Conservation (phyloP, 495 filamentous ascomycete genomes). For the Neurospora sp. region DNA sequence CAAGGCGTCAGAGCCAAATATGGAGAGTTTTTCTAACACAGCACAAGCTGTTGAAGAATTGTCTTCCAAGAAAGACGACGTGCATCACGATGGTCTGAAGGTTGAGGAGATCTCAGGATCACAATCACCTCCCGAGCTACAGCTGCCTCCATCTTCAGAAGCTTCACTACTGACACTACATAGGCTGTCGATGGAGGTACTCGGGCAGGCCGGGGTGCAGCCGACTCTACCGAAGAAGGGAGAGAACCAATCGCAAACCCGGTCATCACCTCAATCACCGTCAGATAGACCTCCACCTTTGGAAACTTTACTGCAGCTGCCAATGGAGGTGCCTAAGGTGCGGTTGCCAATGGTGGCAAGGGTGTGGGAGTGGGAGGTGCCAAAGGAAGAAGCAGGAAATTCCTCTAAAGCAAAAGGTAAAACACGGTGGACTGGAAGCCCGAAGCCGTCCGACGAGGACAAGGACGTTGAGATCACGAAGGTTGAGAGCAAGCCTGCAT, state of each 20-base stretch:
- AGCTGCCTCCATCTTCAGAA: not conserved
- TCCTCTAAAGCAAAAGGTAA: not conserved
- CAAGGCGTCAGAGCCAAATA: not conserved
- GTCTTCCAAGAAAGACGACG: not conserved
- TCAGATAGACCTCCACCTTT: not conserved
- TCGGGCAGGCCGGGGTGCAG: not conserved
- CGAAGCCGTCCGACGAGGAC: not conserved
- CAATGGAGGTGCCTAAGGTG: not conserved
- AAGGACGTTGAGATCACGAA: not conserved
- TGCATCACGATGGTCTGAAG: not conserved
- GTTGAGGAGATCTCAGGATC: not conserved
- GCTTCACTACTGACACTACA: not conserved
- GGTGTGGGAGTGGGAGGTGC: not conserved
- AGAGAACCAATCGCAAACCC: not conserved
- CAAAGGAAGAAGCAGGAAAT: not conserved
- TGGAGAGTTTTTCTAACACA: not conserved
- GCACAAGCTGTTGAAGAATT: not conserved
- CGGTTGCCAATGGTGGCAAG: not conserved
- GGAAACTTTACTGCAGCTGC: not conserved
- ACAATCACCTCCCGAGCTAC: not conserved
- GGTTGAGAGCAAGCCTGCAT: not conserved
- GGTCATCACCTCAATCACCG: not conserved
- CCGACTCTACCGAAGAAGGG: not conserved
- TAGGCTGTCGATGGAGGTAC: not conserved
- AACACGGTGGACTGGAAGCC: not conserved